Base-by-base conservation (phyloP, 129 eudicot species). In the Lactuca saligna region DNA sequence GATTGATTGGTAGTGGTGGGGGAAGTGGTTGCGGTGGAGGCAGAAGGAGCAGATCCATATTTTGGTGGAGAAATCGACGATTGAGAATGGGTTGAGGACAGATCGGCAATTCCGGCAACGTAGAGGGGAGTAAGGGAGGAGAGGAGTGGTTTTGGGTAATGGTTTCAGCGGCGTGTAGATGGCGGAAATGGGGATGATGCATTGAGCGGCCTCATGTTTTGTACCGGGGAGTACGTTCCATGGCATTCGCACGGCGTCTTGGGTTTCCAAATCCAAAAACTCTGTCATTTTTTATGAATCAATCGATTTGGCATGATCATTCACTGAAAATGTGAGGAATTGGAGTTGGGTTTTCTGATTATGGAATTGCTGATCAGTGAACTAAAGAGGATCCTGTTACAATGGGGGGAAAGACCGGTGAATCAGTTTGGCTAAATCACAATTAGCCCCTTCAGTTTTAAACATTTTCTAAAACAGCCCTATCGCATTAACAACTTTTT, bases 161-260 rank as follows among this genome's bases (percentile, higher is more conserved):
- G 96, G 98, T 72, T 88, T 92, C 70, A 92, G 73, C 4, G 98
- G 98, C 0, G 98, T 93, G 91, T 93, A 93, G 57, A 93, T 70
- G 53, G 91, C 95, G 70, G 98, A 84, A 71, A 93, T 78, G 15
- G 96, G 98, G 63, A 93, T 85, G 7, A 79, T 68, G 67, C 82
- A 84, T 68, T 86, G 82, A 17, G 84, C 78, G 54, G 91, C 80
- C 64, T 84, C 91, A 50, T 80, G 80, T 73, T 86, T 93, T 17
- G 95, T 86, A 15, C 98, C 98, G 0, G 96, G 98, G 57, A 93
- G 71, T 10, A 93, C 97, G 17, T 93, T 93, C 96, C 96, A 93
- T 65, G 98, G 96, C 98, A 93, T 93, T 4, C 98, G 91, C 0
- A 93, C 90, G 49, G 85, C 91, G 73, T 93, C 98, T 62, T 86